Evolutionary conservation across 768 basidiomycete species (phyloP).

Genomic region (Rhodotorula toruloides): DNA sequence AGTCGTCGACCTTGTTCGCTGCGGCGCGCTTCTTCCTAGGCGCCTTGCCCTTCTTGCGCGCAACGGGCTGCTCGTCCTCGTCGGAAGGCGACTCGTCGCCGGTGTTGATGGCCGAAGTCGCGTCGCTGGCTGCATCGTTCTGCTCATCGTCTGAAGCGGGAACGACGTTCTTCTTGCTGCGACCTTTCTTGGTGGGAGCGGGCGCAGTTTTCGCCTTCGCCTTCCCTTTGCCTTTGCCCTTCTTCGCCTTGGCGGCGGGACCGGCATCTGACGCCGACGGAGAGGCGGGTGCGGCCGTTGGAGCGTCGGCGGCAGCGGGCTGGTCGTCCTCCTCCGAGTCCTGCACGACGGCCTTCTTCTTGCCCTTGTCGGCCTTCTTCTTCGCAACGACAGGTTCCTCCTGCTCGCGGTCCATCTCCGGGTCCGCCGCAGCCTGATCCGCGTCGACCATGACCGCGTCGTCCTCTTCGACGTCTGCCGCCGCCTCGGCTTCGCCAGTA

Average conservation of each 20-base stretch:
- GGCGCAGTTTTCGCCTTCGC: too few species aligned
- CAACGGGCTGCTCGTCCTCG: constrained; percentile 1
- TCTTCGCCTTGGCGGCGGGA: neutral
- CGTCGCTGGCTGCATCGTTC: too few species aligned
- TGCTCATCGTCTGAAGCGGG: constrained; percentile 3
- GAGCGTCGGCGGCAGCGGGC: neutral
- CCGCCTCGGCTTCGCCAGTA: too few species aligned
- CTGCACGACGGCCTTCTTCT: neutral
- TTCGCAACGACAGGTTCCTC: neutral
- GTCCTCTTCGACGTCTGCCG: too few species aligned
- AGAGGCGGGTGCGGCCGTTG: neutral
- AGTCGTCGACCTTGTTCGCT: neutral
- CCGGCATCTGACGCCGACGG: too few species aligned
- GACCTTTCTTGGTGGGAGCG: too few species aligned
- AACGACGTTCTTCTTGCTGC: neutral
- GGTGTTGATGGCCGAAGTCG: too few species aligned
- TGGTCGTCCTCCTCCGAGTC: neutral
- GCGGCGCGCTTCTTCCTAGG: neutral
- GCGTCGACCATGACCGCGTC: too few species aligned
- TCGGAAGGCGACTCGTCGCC: neutral
- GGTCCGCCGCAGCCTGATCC: accelerated
- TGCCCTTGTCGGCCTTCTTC: neutral
- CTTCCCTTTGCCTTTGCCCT: neutral
- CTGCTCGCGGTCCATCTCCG: neutral
- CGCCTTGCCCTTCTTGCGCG: neutral